Evolutionary conservation across 1,284 basidiomycete genomes (phyloP), one percentile per base, ranked within the genome.

Genomic region (Cryptococcus sp.): DNA sequence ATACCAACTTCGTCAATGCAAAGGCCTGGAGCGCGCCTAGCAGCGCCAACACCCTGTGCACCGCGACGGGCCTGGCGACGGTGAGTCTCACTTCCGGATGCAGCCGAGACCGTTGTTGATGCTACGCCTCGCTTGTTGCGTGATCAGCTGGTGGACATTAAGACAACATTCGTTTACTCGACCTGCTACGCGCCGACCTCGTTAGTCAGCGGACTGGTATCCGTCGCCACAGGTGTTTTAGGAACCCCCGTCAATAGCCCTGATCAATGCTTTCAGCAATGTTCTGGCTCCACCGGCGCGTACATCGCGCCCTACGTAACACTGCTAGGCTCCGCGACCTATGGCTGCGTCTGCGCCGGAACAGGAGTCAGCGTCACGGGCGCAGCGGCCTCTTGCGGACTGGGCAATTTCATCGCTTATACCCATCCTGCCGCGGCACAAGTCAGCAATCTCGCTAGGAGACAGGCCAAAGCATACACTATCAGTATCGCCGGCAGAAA

Each of bases 331-430:
- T 44, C 48, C 3, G 19, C 56, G 10, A 41, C 50, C 5, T 62
- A 59, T 23, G 54, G 50, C 27, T 62, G 60, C 23, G 53, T 53
- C 15, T 62, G 60, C 38, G 57, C 56, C 53, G 52, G 57, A 38
- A n/a, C 38, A 1, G 57, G 57, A n/a, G 19, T 19, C 11, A 19
- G 38, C 5, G 11, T 22, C 22, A 22, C 35, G 6, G 31, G 20
- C 15, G 15, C 25, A 40, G 25, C 22, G n/a, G 25, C 22, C 8
- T 31, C 40, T 19, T 62, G 60, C 47, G 54, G 56, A 20, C 19
- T 56, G 10, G n/a, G 31, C 17, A 20, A 47, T 17, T 62, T 51
- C 50, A 55, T 54, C 20, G 46, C 35, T 23, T 62, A 53, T 42
- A 47, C 53, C 3, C 56, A 58, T 23, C n/a, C 49, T 31, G 53